Conservation (phyloP, 768 basidiomycete species). For the Amanita inopinata region DNA sequence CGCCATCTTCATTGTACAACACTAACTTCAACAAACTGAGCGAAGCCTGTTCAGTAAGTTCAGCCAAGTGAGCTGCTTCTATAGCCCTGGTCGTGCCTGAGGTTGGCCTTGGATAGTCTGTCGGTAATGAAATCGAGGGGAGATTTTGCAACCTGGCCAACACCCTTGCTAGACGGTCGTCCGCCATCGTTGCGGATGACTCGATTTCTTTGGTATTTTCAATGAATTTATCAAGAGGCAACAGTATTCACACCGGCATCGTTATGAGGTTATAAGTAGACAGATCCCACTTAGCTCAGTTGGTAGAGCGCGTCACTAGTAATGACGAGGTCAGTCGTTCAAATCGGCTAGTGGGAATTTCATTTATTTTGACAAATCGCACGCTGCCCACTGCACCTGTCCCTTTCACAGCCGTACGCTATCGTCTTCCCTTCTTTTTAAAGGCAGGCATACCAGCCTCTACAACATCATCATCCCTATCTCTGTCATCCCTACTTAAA, state of each 20-base stretch:
- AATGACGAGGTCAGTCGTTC: slow-evolving; percentile 28
- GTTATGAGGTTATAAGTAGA: no score
- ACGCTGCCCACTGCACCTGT: no score
- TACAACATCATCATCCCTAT: slow-evolving; percentile 87
- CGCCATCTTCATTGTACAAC: slow-evolving; percentile 46
- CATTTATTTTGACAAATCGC: neutral
- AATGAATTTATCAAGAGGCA: neutral
- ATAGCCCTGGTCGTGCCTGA: slow-evolving; percentile 60
- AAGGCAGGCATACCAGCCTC: slow-evolving; percentile 79
- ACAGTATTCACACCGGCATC: no score
- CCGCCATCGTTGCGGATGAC: slow-evolving; percentile 22
- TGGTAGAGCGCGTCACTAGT: slow-evolving; percentile 50
- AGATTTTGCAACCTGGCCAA: slow-evolving; percentile 63
- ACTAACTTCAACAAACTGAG: slow-evolving; percentile 78
- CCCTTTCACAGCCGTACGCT: neutral
- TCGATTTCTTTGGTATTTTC: slow-evolving; percentile 1
- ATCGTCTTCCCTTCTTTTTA: slow-evolving; percentile 32
- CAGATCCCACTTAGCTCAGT: slow-evolving; percentile 42
- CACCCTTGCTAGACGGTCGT: slow-evolving; percentile 44
- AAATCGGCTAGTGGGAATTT: slow-evolving; percentile 23
- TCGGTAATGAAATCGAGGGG: slow-evolving; percentile 86
- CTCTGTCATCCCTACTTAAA: slow-evolving; percentile 62
- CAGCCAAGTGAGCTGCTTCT: slow-evolving; percentile 68
- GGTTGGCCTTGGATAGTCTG: slow-evolving; percentile 86
- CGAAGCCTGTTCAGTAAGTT: slow-evolving; percentile 67